Evolutionary conservation across 2,329 filamentous ascomycete species (phyloP), one percentile per base, ranked within the genome.

Genomic region (Xylaria sp.): DNA sequence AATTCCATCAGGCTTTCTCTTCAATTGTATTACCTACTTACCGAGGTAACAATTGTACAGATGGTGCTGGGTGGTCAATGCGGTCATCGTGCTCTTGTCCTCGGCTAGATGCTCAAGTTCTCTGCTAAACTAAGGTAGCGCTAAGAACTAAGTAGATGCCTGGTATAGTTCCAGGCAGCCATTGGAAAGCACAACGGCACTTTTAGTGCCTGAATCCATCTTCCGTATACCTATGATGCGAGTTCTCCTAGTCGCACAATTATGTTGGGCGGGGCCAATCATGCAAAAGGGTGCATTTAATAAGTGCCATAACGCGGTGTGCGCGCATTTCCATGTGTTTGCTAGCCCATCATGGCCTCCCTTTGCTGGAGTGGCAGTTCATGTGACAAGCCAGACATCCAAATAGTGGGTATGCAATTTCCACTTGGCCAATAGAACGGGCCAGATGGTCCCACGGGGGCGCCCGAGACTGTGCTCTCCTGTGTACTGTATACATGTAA

Each of bases 401-500:
- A 59, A 56, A 57, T 49, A 63, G 67, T 69, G 67, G 64, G 9
- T 4, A 48, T 49, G n/a, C 18, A 67, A 70, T 70, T 70, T 70
- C 67, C 60, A 70, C 15, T 18, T 43, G 28, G 56, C 67, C 55
- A 70, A 67, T 67, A 13, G 43, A 1, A 18, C 31, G 15, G 18
- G 12, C n/a, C 58, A n/a, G 54, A 43, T 49, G 12, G 39, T 9
- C 52, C 63, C 67, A 59, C 63, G 63, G 43, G 39, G 41, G 4
- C 18, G 15, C 18, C 52, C 52, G 12, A 52, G 49, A 20, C 25
- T 20, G 18, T 46, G 18, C 41, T 41, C 39, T 41, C 12, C 12
- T 41, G 39, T 41, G 39, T 41, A 18, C 39, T 15, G 12, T 41
- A 41, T 13, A 41, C 13, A 12, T 13, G 1, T 9, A 2, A 41